Conservation (phyloP, 139 green algal species). For the Chlamydomonas schloesseri region DNA sequence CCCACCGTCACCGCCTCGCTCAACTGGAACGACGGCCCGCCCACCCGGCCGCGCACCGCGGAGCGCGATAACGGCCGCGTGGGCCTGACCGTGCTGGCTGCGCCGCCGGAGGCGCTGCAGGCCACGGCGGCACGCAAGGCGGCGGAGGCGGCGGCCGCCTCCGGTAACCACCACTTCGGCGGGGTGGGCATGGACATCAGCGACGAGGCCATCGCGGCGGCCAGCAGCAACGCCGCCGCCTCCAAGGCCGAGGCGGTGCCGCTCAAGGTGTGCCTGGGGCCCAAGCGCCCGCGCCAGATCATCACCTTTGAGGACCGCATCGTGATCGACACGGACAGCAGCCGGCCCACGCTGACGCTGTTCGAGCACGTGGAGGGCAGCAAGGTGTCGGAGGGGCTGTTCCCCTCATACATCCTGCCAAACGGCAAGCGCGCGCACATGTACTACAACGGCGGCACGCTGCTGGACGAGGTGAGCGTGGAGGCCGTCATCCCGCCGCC, state of each 20-base stretch:
- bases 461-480: conserved; percentile 75
- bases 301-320: conserved; percentile 76
- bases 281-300: conserved; percentile 66
- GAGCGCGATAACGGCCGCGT: conserved; percentile 65
- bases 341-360: conserved; percentile 69
- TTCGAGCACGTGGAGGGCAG: conserved; percentile 78
- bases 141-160: conserved; percentile 9
- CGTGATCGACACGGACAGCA: conserved; percentile 49
- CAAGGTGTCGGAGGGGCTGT: conserved; percentile 69
- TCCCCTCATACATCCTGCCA: conserved; percentile 77
- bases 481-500: conserved; percentile 63
- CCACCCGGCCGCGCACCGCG: conserved; percentile 59
- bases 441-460: conserved; percentile 74
- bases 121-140: conserved; percentile 1
- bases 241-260: neutral
- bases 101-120: conserved; percentile 36
- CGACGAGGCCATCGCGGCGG: neutral
- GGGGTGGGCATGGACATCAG: conserved; percentile 3
- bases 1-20: neutral
- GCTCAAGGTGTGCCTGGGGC: conserved; percentile 63
- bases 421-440: conserved; percentile 80
- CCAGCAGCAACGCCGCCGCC: neutral
- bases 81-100: conserved; percentile 71
- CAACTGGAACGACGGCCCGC: conserved; percentile 16
- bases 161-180: neutral